phyloP scores from a whole-genome alignment of 768 basidiomycete species.

The Russula compacta region DNA sequence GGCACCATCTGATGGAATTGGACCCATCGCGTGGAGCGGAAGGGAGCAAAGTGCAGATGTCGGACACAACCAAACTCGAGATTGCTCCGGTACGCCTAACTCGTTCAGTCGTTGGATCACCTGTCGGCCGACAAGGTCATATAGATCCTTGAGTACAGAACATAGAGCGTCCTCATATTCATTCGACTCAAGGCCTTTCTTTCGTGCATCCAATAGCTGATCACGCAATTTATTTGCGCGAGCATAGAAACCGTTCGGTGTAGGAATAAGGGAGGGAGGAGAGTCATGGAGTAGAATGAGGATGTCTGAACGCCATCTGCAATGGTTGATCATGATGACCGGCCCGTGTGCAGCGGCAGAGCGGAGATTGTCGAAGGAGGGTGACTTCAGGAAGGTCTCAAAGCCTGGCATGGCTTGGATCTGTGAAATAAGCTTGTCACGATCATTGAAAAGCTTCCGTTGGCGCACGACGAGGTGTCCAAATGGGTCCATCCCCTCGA shows the following conservation, averaged over 20 bases:
- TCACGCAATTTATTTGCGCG: constrained; percentile 33
- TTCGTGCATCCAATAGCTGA: background rate
- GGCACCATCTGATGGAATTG: background rate
- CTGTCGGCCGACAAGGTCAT: background rate
- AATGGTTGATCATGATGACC: background rate
- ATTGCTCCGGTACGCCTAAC: background rate
- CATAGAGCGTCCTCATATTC: background rate
- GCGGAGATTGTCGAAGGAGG: background rate
- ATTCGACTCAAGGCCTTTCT: background rate
- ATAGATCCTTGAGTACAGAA: background rate
- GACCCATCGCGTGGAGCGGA: constrained; percentile 4
- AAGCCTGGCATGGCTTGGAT: background rate
- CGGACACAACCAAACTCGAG: background rate
- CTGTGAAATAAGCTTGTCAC: background rate
- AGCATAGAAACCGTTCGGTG: constrained; percentile 31
- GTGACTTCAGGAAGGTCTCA: background rate
- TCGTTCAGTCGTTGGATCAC: background rate
- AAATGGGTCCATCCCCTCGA: constrained; percentile 17
- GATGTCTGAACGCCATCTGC: background rate
- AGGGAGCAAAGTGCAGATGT: background rate
- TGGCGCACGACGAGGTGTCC: constrained; percentile 24
- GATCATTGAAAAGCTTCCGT: background rate
- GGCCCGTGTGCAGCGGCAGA: background rate
- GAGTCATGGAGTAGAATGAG: background rate
- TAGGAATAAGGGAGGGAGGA: constrained; percentile 32